Evolutionary conservation across 345 rosid species (phyloP), one percentile per base, ranked within the genome.

Genomic region (Kandelia obovata): DNA sequence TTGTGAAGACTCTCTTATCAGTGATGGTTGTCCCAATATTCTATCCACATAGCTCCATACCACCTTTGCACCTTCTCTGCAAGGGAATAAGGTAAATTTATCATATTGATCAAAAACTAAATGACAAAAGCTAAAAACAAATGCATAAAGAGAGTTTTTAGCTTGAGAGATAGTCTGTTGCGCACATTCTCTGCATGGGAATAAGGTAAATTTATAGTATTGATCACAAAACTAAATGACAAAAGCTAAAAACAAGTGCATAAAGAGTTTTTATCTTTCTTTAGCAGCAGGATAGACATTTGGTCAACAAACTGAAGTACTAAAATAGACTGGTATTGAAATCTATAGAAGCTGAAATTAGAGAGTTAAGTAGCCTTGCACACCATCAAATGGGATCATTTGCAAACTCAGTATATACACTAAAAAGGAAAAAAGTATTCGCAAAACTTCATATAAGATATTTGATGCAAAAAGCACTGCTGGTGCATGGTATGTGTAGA

Each of bases 21-120:
- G 84, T 31, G 99, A 89, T 62, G 99, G 99, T 76, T 92, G 99
- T 43, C 99, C 99, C 78, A 95, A 77, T 79, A 95, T 83, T 82
- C 99, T 88, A 79, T 95, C 97, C 39, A 95, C 96, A 13, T 95
- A 95, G 76, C 99, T 86, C 99, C 99, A 95, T 37, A 95, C 80
- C 76, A 95, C 99, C 82, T 79, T 89, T 27, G 99, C 97, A 37
- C 99, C 99, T 90, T 95, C 99, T 78, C 99, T 95, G 89, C 71
- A 78, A 71, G 47, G 68, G 69, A 64, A 53, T 32, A 26, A 62
- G 51, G 63, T 19, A 32, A 53, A 26, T 16, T 55, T 46, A 39
- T 75, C 72, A 53, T 5, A 46, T 46, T 15, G 21, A 56, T 57
- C 7, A 2, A 21, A 47, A n/a, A 21, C 7, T n/a, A 16, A 15